A percentile compares a stretch with the other conserved stretches of the same genome.
Conservation (phyloP, 2,329 filamentous ascomycete species). For the Aspergillus brunneoviolaceus region DNA sequence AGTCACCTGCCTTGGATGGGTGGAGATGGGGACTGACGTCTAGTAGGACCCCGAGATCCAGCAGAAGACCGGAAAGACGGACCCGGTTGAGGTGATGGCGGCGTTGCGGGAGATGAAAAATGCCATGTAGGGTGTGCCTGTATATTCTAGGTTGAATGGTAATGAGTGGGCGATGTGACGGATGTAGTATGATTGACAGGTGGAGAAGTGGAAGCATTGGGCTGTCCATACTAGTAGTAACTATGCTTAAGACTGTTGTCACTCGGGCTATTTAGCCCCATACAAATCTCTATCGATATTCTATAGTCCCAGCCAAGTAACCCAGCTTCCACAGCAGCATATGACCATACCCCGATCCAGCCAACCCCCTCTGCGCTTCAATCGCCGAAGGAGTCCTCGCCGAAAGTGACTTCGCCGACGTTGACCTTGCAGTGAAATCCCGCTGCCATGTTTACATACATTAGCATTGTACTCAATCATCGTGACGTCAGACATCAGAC, state of each 20-base stretch:
- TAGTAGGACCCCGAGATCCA: conserved; percentile 76
- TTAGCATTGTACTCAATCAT: conserved; percentile 18
- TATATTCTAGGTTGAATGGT: too few relatives aligned
- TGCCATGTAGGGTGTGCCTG: conserved; percentile 32
- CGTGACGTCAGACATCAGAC: conserved; percentile 29
- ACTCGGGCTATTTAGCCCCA: too few relatives aligned
- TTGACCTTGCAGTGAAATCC: neutral
- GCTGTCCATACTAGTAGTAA: too few relatives aligned
- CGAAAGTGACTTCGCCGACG: neutral
- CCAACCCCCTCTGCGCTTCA: neutral
- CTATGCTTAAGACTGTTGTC: too few relatives aligned
- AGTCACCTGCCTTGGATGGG: conserved; percentile 32
- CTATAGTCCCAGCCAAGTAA: too few relatives aligned
- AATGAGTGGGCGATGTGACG: too few relatives aligned
- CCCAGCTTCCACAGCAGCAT: too few relatives aligned
- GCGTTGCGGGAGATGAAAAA: conserved; percentile 85
- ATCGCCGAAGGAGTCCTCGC: neutral
- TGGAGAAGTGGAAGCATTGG: too few relatives aligned
- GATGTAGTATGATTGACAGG: too few relatives aligned
- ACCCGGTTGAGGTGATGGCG: conserved; percentile 80
- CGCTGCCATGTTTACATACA: neutral
- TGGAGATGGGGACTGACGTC: conserved; percentile 12
- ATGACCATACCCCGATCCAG: too few relatives aligned
- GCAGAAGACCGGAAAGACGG: conserved; percentile 75
- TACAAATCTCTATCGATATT: too few relatives aligned